Evolutionary conservation across 768 basidiomycete species (phyloP).

Genomic region (Pulveroboletus sp.): DNA sequence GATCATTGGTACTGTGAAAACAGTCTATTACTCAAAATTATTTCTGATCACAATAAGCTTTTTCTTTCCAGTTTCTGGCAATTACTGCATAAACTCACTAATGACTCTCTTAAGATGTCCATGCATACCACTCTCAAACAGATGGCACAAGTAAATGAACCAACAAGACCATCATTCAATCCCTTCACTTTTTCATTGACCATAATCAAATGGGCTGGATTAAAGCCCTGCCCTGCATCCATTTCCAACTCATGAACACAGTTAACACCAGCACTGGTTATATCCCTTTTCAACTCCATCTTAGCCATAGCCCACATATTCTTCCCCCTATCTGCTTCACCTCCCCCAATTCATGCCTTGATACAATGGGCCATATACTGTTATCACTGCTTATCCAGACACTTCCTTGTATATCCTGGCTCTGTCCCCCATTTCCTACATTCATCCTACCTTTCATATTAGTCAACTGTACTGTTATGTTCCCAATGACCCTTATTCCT

Average conservation of each 20-base stretch:
- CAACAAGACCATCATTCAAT: constrained; percentile 13
- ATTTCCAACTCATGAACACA: constrained; percentile 20
- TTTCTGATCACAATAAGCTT: constrained; percentile 24
- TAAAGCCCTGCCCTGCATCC: constrained; percentile 17
- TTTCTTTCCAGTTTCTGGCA: constrained; percentile 28
- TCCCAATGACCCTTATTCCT: too few relatives aligned
- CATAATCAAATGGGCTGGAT: constrained; percentile 28
- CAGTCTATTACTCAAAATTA: constrained; percentile 4
- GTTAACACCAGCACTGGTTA: background rate
- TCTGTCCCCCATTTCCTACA: too few relatives aligned
- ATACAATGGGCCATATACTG: too few relatives aligned
- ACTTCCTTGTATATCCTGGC: too few relatives aligned
- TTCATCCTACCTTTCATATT: too few relatives aligned
- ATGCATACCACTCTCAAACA: constrained; percentile 24
- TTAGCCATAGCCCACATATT: too few relatives aligned
- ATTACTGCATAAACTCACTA: constrained; percentile 4
- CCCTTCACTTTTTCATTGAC: background rate
- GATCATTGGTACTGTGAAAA: constrained; percentile 18
- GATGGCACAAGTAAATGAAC: constrained; percentile 20
- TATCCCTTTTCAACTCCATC: too few relatives aligned
- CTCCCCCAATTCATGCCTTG: too few relatives aligned
- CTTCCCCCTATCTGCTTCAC: too few relatives aligned
- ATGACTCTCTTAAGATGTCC: constrained; percentile 19
- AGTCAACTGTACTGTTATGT: too few relatives aligned
- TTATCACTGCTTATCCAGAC: too few relatives aligned